Base-by-base conservation (phyloP, 169 alveolate species). In the Babesia gibsoni region DNA sequence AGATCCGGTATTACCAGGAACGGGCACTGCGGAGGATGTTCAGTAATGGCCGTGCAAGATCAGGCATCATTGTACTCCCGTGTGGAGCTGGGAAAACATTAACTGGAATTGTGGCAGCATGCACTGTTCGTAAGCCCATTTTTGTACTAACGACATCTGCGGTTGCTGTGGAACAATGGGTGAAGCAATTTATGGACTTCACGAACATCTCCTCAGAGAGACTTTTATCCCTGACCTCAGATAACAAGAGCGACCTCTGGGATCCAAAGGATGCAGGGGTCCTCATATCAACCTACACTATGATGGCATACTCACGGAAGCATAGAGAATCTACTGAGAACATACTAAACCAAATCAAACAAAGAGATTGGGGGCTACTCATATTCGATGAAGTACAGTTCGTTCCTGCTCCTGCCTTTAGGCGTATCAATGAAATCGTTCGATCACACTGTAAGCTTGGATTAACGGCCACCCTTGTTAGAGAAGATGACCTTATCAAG, bases 21-120 rank as follows among this genome's bases (percentile, higher is more conserved):
- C 86, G 97, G 66, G 98, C 99, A 25, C 88, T 97, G 42, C 90
- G 98, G 64, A 95, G 95, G 90, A 97, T 98, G 98, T 97, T 97
- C 52, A 94, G 96, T 72, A 96, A 96, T 78, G 98, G 99, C 4
- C 81, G 99, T 29, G 99, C 99, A 9, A 84, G 99, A 61, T 96
- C 99, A 10, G 99, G 99, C 1, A 94, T 98, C 46, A 96, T 98
- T 56, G 99, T 98, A 14, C 88, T 98, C 35, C 99, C 99, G 1
- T 98, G 99, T 89, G 99, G 99, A 14, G 99, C 99, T 12, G 99
- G 99, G 4, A 98, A 98, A 84, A 98, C 99, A 1, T 70, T 98
- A 48, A 97, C 98, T n/a, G 99, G 99, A 27, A 96, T 98, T 6
- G 94, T 98, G 30, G 98, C 99, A n/a, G 96, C 98, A 36, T 91